Conservation (phyloP, 2,329 filamentous ascomycete genomes). For the Epichloe festucae region DNA sequence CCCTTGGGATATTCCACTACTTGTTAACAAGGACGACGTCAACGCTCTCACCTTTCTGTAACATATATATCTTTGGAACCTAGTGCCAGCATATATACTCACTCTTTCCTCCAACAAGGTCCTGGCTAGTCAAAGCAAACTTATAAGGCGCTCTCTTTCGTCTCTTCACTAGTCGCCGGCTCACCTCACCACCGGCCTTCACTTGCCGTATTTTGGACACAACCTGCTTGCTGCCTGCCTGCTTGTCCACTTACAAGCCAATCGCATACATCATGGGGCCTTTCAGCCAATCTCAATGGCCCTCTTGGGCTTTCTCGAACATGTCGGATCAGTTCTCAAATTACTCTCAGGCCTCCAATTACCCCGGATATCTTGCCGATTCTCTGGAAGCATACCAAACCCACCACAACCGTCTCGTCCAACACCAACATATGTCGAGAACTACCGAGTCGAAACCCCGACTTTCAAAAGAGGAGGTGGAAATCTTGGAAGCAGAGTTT, state of each 20-base stretch:
- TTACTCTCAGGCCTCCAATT: slow-evolving; percentile 21
- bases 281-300: slow-evolving; percentile 23
- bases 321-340: slow-evolving; percentile 17
- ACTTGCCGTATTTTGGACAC: too few relatives aligned
- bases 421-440: slow-evolving; percentile 26
- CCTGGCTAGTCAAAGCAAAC: background rate
- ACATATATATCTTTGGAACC: background rate
- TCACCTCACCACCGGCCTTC: background rate
- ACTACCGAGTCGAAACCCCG: slow-evolving; percentile 37
- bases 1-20: slow-evolving; percentile 1
- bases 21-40: slow-evolving; percentile 7
- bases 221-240: background rate
- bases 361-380: slow-evolving; percentile 24
- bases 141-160: background rate
- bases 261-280: slow-evolving; percentile 16
- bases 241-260: background rate
- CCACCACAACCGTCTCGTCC: slow-evolving; percentile 24
- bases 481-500: slow-evolving; percentile 47
- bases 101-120: background rate
- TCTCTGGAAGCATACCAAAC: slow-evolving; percentile 25
- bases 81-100: background rate
- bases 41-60: background rate
- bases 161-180: background rate
- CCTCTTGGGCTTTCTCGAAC: slow-evolving; percentile 21
- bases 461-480: slow-evolving; percentile 45